These are phyloP conservation scores for Lasiosphaeria miniovina DNA, from an alignment of 495 filamentous ascomycete genomes.

Conservation along the genomic window DNA sequence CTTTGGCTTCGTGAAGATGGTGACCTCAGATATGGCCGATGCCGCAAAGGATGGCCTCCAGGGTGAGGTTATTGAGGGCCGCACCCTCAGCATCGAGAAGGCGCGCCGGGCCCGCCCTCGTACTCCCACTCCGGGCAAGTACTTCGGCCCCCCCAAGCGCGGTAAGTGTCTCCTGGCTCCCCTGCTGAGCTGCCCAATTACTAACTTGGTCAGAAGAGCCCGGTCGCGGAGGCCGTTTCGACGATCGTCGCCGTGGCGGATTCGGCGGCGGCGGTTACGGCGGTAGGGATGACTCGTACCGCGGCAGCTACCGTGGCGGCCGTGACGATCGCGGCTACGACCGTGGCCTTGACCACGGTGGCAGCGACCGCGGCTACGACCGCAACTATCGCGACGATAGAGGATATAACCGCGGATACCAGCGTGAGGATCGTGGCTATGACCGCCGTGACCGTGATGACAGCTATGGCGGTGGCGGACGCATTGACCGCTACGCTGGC, in stretches of 20 bases:
- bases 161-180: conserved; percentile 55
- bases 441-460: conserved; percentile 57
- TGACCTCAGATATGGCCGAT: conserved; percentile 86
- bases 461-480: conserved; percentile 38
- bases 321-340: conserved; percentile 48
- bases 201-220: conserved; percentile 30
- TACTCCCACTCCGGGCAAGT: conserved; percentile 96
- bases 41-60: conserved; percentile 95
- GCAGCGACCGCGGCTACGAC: conserved; percentile 56
- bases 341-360: conserved; percentile 45
- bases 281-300: conserved; percentile 37
- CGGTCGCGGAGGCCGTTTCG: conserved; percentile 30
- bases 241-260: conserved; percentile 31
- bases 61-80: conserved; percentile 92
- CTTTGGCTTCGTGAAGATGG: conserved; percentile 99
- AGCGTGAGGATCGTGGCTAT: conserved; percentile 53
- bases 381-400: conserved; percentile 57
- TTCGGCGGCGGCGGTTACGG: conserved; percentile 36
- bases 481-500: conserved; percentile 37
- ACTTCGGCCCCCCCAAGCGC: conserved; percentile 97
- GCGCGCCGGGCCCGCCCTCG: conserved; percentile 90
- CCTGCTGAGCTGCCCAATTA: conserved; percentile 1
- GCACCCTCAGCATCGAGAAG: conserved; percentile 98
- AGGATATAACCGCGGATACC: not conserved
- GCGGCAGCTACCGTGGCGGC: conserved; percentile 48